Evolutionary conservation across 1,284 basidiomycete genomes (phyloP).

Genomic region (Coniophora puteana): DNA sequence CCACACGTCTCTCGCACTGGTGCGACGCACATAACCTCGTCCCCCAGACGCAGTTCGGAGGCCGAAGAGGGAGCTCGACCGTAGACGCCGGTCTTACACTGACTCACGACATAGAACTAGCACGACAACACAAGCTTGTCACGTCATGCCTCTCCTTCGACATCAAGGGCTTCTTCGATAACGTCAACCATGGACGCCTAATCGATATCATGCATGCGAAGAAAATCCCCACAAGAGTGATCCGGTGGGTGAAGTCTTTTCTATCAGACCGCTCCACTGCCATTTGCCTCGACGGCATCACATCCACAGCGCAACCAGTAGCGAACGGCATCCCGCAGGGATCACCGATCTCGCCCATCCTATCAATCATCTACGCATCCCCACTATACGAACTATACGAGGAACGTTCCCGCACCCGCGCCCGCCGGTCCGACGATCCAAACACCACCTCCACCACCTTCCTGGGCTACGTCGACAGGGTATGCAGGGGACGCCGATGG

Average conservation of each 20-base stretch:
- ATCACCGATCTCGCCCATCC: conserved; percentile 17
- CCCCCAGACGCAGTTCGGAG: conserved; percentile 11
- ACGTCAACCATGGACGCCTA: conserved; percentile 22
- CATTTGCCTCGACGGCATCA: conserved; percentile 13
- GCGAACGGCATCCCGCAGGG: conserved; percentile 23
- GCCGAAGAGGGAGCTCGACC: too few relatives aligned
- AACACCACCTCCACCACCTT: too few relatives aligned
- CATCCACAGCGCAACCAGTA: neutral
- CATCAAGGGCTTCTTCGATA: conserved; percentile 28
- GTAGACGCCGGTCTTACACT: conserved; percentile 24
- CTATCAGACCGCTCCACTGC: conserved; percentile 12
- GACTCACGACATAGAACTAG: conserved; percentile 22
- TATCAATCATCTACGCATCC: conserved; percentile 19
- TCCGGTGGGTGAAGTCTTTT: conserved; percentile 13
- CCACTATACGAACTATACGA: too few relatives aligned
- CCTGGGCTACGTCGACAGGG: too few relatives aligned
- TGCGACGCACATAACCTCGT: neutral
- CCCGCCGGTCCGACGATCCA: too few relatives aligned
- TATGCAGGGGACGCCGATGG: too few relatives aligned
- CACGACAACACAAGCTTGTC: conserved; percentile 16
- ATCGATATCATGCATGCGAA: conserved; percentile 6
- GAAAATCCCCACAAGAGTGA: conserved; percentile 8
- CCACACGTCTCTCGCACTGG: conserved; percentile 11
- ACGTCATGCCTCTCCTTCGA: conserved; percentile 25
- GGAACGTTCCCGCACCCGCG: too few relatives aligned